phyloP scores from a whole-genome alignment of 805 yeast genomes.

The Kuraishia molischiana region DNA sequence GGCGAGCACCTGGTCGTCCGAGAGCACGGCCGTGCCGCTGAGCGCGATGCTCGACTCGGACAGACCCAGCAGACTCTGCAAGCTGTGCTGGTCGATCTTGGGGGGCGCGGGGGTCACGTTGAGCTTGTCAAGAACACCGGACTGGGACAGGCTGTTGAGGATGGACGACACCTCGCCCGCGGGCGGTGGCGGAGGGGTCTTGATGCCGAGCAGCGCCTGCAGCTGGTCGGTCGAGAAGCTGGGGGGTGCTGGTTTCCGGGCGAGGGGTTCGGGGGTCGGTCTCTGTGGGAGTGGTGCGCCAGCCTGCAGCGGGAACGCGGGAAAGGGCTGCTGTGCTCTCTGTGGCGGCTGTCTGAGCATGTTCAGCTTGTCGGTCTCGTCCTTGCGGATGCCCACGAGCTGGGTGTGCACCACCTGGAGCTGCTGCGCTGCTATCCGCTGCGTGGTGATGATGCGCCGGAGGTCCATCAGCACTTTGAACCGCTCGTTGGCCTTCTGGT shows the following conservation, averaged over 20 bases:
- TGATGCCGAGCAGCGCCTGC: constrained; percentile 6
- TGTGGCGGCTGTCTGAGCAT: constrained; percentile 17
- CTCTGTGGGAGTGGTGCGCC: constrained; percentile 2
- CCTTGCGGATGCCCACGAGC: constrained; percentile 20
- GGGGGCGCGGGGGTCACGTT: neutral
- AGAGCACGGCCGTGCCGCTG: neutral
- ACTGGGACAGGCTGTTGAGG: constrained; percentile 1
- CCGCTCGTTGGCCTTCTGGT: constrained; percentile 31
- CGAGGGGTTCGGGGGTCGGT: constrained; percentile 10
- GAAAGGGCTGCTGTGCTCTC: constrained; percentile 13
- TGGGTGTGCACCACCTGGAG: constrained; percentile 21
- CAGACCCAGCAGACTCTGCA: neutral
- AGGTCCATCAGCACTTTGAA: constrained; percentile 35
- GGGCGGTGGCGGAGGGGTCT: neutral
- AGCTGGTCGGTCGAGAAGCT: constrained; percentile 9
- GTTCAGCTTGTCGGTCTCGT: constrained; percentile 19
- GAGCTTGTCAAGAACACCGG: constrained; percentile 3
- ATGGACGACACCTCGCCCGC: constrained; percentile 2
- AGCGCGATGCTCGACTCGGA: neutral
- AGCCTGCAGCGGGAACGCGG: neutral
- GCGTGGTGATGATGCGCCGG: constrained; percentile 23
- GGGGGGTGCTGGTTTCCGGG: constrained; percentile 8
- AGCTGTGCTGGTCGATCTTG: neutral
- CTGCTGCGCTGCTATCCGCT: constrained; percentile 17
- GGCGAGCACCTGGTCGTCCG: neutral